Conservation (phyloP, 2,329 filamentous ascomycete species). For the Fusarium pilosicola region DNA sequence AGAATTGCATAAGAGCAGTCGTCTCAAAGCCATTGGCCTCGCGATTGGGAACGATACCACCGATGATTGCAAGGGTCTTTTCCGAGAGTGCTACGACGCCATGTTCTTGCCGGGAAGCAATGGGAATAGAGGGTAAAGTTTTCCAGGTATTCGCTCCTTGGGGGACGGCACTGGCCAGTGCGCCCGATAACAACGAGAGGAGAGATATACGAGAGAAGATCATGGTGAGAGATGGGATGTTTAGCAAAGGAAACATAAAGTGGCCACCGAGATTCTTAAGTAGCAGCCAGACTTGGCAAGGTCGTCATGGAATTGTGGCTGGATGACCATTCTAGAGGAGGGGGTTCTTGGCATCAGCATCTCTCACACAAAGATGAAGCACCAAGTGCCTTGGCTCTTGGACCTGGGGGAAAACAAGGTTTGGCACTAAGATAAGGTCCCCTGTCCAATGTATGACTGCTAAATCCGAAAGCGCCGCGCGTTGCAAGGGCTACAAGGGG, state of each 20-base stretch:
- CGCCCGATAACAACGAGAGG: constrained; percentile 2
- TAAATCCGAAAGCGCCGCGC: constrained; percentile 8
- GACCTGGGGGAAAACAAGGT: neutral
- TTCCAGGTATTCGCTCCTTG: constrained; percentile 35
- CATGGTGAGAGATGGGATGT: constrained; percentile 3
- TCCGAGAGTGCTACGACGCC: constrained; percentile 37
- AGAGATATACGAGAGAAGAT: neutral
- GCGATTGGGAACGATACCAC: constrained; percentile 39
- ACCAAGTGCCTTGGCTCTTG: constrained; percentile 1
- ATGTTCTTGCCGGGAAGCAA: constrained; percentile 44
- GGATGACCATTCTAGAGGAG: neutral
- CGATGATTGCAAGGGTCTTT: constrained; percentile 40
- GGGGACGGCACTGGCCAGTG: constrained; percentile 4
- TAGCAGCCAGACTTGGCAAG: neutral
- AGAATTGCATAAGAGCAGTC: constrained; percentile 46
- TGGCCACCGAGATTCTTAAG: constrained; percentile 7
- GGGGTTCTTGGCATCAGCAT: constrained; percentile 16
- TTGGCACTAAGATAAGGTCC: neutral
- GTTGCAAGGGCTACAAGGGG: constrained; percentile 17
- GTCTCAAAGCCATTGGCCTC: constrained; percentile 28
- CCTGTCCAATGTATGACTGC: neutral
- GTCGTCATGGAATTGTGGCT: constrained; percentile 27
- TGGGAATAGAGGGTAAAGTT: constrained; percentile 35
- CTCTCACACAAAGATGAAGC: constrained; percentile 25
- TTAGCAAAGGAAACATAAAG: neutral